Conservation (phyloP, 1,139 yeast species). For the Suhomyces bribrorum region DNA sequence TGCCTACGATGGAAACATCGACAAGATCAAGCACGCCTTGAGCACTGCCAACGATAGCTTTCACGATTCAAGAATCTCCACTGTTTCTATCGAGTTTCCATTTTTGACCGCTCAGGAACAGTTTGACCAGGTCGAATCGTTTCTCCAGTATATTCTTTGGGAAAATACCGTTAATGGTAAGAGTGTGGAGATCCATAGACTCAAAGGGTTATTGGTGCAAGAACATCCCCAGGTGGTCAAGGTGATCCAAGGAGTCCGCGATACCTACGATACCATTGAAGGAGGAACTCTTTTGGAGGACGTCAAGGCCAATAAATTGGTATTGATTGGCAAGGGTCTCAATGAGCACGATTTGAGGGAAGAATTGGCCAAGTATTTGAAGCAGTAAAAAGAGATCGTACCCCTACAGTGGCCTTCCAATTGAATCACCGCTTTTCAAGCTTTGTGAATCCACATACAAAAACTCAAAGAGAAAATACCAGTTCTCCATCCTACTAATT, state of each 20-base stretch:
- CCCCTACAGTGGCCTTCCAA: too few relatives aligned
- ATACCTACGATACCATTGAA: conserved; percentile 78
- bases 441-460: too few relatives aligned
- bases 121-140: conserved; percentile 52
- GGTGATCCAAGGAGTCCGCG: conserved; percentile 92
- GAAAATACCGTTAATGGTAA: conserved; percentile 47
- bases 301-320: conserved; percentile 55
- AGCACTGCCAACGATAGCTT: conserved; percentile 22
- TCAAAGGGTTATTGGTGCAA: conserved; percentile 69
- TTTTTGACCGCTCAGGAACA: conserved; percentile 32
- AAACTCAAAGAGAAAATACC: not conserved
- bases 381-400: not conserved
- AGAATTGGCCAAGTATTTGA: conserved; percentile 25
- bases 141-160: conserved; percentile 72
- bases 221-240: conserved; percentile 26
- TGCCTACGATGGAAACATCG: conserved; percentile 63
- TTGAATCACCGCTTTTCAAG: too few relatives aligned
- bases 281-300: conserved; percentile 44
- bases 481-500: not conserved
- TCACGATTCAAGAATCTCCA: conserved; percentile 60
- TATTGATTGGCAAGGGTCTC: conserved; percentile 77
- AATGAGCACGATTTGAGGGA: conserved; percentile 28
- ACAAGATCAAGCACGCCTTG: conserved; percentile 29
- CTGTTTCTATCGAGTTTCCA: conserved; percentile 59
- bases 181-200: conserved; percentile 69